Evolutionary conservation across 257 asterid genomes (phyloP).

Genomic region (Solanum chiquidenum): DNA sequence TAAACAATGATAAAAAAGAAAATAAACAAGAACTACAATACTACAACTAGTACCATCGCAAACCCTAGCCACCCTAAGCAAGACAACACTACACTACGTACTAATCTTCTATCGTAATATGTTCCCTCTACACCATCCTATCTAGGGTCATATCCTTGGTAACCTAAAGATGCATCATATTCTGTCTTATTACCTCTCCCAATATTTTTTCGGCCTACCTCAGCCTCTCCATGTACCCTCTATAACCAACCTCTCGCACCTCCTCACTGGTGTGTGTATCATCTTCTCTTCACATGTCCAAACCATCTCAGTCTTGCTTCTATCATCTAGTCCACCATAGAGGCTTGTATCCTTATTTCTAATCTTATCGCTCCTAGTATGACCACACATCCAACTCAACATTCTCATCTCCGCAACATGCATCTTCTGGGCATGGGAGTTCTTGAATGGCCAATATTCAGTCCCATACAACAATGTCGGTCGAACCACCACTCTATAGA

Average conservation of each 20-base stretch:
- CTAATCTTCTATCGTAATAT: neutral
- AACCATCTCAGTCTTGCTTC: neutral
- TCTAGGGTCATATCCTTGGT: neutral
- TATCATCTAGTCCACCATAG: neutral
- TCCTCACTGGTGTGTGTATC: neutral
- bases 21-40: neutral
- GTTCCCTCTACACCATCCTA: neutral
- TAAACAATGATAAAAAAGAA: no score
- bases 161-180: no score
- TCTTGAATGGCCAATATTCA: neutral
- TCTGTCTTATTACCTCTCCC: neutral
- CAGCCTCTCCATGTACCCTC: neutral
- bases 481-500: neutral
- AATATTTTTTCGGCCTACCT: neutral
- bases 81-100: neutral
- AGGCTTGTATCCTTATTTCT: neutral
- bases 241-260: neutral
- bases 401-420: neutral
- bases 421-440: neutral
- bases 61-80: neutral
- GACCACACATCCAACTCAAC: neutral
- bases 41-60: neutral
- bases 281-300: neutral
- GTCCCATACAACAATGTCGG: neutral
- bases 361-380: neutral